A percentile compares a stretch with the other conserved stretches of the same genome.
Evolutionary conservation across 1,284 basidiomycete genomes (phyloP).

Genomic region (Ganoderma leucocontextum): DNA sequence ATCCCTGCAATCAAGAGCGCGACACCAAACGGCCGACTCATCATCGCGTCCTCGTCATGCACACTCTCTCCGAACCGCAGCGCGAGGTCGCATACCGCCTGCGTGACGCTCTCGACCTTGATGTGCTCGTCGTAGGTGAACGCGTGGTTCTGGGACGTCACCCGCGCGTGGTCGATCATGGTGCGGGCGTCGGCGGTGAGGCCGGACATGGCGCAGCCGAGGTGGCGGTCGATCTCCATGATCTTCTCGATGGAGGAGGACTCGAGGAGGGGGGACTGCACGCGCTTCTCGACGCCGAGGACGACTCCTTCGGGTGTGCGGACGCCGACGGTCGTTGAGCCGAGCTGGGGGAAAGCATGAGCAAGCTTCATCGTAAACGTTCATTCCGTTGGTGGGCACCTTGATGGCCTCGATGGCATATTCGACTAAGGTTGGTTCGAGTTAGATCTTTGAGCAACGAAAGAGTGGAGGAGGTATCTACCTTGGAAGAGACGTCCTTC

Average conservation of each 20-base stretch:
- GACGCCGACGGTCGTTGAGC: conserved; percentile 97
- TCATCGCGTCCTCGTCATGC: conserved; percentile 98
- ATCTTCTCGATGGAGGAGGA: conserved; percentile 98
- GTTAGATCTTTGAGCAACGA: neutral
- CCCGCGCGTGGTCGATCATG: conserved; percentile 99
- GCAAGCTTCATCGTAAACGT: neutral
- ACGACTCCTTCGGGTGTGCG: conserved; percentile 89
- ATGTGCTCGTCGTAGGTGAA: conserved; percentile 99
- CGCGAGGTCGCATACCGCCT: conserved; percentile 98
- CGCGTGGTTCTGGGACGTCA: conserved; percentile 93
- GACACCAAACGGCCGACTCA: conserved; percentile 99
- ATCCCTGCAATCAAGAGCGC: conserved; percentile 96
- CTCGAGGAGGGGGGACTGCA: conserved; percentile 96
- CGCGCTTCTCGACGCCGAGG: conserved; percentile 98
- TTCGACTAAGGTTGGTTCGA: conserved; percentile 71
- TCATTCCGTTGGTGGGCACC: conserved; percentile 51
- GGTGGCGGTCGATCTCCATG: conserved; percentile 98
- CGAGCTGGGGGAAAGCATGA: conserved; percentile 69
- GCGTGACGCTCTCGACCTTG: conserved; percentile 96
- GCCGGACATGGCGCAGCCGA: conserved; percentile 98
- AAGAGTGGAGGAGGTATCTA: conserved; percentile 40
- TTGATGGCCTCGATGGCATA: conserved; percentile 99
- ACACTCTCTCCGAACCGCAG: conserved; percentile 99
- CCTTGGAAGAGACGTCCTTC: conserved; percentile 96
- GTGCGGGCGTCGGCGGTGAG: conserved; percentile 98